Percentiles rank a stretch among this genome's conserved stretches.
Evolutionary conservation across 2,329 filamentous ascomycete genomes (phyloP).

Genomic region (Rosellinia necatrix): DNA sequence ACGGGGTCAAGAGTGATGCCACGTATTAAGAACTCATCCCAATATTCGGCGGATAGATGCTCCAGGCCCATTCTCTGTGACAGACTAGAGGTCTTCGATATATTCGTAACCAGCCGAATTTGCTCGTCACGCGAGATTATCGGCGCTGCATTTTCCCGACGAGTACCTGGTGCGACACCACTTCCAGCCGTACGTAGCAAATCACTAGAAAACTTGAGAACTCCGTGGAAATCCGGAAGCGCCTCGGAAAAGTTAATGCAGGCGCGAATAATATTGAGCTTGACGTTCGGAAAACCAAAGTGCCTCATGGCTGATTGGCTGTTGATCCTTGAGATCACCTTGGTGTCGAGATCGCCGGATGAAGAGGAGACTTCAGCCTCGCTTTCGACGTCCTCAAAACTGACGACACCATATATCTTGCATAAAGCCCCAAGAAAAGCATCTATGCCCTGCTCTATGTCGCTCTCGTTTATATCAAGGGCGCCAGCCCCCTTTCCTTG

Average conservation of each 20-base stretch:
- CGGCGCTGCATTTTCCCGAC: conserved; percentile 70
- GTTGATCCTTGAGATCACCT: conserved; percentile 61
- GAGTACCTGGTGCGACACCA: conserved; percentile 73
- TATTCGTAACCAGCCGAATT: conserved; percentile 79
- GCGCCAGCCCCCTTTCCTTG: conserved; percentile 57
- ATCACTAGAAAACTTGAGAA: conserved; percentile 85
- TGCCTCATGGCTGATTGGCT: conserved; percentile 61
- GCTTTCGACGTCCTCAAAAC: conserved; percentile 47
- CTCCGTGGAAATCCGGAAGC: conserved; percentile 85
- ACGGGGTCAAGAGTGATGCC: conserved; percentile 72
- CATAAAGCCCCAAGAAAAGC: conserved; percentile 65
- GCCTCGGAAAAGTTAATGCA: conserved; percentile 95
- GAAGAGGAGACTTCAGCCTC: conserved; percentile 34
- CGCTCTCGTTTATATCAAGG: conserved; percentile 66
- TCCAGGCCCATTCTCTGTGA: conserved; percentile 74
- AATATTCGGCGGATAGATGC: conserved; percentile 80
- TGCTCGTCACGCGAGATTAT: conserved; percentile 82
- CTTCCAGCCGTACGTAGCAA: conserved; percentile 81
- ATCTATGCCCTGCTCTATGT: conserved; percentile 69
- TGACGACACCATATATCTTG: conserved; percentile 67
- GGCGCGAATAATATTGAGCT: conserved; percentile 84
- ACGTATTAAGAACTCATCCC: conserved; percentile 93
- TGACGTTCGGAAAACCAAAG: conserved; percentile 80
- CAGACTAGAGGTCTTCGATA: conserved; percentile 81
- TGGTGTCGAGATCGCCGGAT: conserved; percentile 55